Evolutionary conservation across 768 basidiomycete genomes (phyloP).

Genomic region (Infundibulicybe gibba): DNA sequence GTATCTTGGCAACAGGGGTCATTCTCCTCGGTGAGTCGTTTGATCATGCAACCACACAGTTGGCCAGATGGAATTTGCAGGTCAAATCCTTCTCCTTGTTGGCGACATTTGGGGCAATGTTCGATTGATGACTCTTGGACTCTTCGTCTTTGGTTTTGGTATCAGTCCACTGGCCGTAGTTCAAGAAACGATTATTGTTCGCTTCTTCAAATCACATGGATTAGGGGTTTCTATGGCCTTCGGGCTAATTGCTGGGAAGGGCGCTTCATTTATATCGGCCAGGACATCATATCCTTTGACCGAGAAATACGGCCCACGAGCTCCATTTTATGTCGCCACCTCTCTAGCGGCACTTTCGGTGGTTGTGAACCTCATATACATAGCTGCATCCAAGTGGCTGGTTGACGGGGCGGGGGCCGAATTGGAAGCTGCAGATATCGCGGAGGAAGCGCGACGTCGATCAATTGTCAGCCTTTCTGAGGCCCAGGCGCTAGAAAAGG

Average conservation of each 20-base stretch:
- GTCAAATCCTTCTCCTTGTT: slow-evolving; percentile 62
- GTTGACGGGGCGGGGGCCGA: slow-evolving; percentile 56
- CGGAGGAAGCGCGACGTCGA: slow-evolving; percentile 47
- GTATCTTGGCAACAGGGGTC: slow-evolving; percentile 72
- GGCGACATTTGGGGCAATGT: slow-evolving; percentile 61
- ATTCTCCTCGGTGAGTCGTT: slow-evolving; percentile 52
- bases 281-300: slow-evolving; percentile 76
- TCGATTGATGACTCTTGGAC: slow-evolving; percentile 68
- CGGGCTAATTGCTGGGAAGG: slow-evolving; percentile 82
- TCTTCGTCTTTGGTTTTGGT: slow-evolving; percentile 79
- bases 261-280: slow-evolving; percentile 71
- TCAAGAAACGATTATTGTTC: slow-evolving; percentile 82
- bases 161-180: slow-evolving; percentile 79
- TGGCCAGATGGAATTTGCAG: slow-evolving; percentile 22
- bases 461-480: slow-evolving; percentile 45
- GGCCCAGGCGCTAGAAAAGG: slow-evolving; percentile 58
- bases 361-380: slow-evolving; percentile 63
- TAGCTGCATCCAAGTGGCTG: slow-evolving; percentile 61
- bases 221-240: slow-evolving; percentile 76
- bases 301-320: slow-evolving; percentile 59
- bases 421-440: slow-evolving; percentile 61
- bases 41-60: neutral
- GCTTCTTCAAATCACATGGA: slow-evolving; percentile 74
- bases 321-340: slow-evolving; percentile 73
- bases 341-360: slow-evolving; percentile 64